These are phyloP conservation scores for Brettanomyces bruxellensis DNA, from an alignment of 805 yeast genomes.

Conservation along the genomic window DNA sequence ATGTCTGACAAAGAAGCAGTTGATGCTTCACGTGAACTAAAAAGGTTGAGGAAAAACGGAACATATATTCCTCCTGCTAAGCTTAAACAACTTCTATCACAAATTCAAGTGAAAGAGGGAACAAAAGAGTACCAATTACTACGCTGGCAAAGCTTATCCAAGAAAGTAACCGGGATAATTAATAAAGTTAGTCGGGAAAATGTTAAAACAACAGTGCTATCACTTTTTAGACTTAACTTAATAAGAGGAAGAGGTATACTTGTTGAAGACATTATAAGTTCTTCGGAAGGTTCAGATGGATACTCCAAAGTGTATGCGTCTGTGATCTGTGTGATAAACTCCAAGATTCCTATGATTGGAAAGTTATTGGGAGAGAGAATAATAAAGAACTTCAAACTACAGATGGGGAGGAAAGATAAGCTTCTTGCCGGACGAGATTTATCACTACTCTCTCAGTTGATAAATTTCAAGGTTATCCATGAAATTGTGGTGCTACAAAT, in stretches of 20 bases:
- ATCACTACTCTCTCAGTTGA: conserved; percentile 50
- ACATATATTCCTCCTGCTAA: conserved; percentile 48
- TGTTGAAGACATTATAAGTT: conserved; percentile 46
- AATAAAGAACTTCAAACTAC: conserved; percentile 48
- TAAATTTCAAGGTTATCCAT: conserved; percentile 53
- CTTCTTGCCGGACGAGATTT: conserved; percentile 32
- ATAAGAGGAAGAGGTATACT: conserved; percentile 53
- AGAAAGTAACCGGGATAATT: conserved; percentile 38
- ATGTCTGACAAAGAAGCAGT: too few relatives aligned
- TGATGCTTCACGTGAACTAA: conserved; percentile 14
- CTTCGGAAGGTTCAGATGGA: conserved; percentile 32
- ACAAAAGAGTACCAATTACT: conserved; percentile 37
- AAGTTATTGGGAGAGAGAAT: conserved; percentile 43
- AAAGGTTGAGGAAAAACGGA: conserved; percentile 34
- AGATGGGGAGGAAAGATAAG: conserved; percentile 39
- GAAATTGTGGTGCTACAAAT: conserved; percentile 47
- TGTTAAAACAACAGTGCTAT: conserved; percentile 37
- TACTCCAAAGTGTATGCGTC: conserved; percentile 46
- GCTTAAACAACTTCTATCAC: conserved; percentile 32
- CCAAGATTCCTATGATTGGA: conserved; percentile 65
- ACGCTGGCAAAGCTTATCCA: conserved; percentile 48
- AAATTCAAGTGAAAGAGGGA: conserved; percentile 8
- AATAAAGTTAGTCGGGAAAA: conserved; percentile 38
- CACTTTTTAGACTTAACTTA: conserved; percentile 49
- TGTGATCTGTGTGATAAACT: conserved; percentile 49